A percentile compares a stretch with the other conserved stretches of the same genome.
Conservation (phyloP, 1,284 basidiomycete species). For the Marasmius tenuissimus region DNA sequence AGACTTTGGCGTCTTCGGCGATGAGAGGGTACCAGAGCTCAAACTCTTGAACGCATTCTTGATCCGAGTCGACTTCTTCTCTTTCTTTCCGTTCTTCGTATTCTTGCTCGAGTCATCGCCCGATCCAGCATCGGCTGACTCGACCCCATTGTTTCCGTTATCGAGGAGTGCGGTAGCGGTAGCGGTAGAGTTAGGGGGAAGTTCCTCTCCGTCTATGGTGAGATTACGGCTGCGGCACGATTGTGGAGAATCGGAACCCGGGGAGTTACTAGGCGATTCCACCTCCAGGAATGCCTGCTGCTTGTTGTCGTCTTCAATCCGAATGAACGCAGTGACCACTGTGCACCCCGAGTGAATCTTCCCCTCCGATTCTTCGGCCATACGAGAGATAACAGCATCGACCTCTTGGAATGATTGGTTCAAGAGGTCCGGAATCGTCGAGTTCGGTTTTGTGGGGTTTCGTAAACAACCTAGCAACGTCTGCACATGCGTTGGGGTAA, state of each 20-base stretch:
- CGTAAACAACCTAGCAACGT: slow-evolving; percentile 55
- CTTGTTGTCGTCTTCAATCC: slow-evolving; percentile 83
- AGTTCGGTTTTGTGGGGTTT: slow-evolving; percentile 36
- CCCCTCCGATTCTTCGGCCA: slow-evolving; percentile 82
- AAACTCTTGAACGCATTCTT: slow-evolving; percentile 58
- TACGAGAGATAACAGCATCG: slow-evolving; percentile 77
- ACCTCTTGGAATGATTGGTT: slow-evolving; percentile 94
- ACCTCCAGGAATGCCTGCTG: slow-evolving; percentile 59
- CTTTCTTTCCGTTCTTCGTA: slow-evolving; percentile 36
- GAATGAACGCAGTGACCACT: slow-evolving; percentile 94
- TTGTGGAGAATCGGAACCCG: slow-evolving; percentile 28
- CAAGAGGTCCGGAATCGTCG: slow-evolving; percentile 83
- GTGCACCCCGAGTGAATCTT: slow-evolving; percentile 97
- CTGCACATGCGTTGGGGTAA: slow-evolving; percentile 30
- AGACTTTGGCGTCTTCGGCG: slow-evolving; percentile 34
- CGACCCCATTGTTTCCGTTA: slow-evolving; percentile 18
- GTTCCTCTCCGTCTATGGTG: slow-evolving; percentile 30
- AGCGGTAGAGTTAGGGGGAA: slow-evolving; percentile 30
- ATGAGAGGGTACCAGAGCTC: slow-evolving; percentile 39
- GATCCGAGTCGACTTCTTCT: slow-evolving; percentile 49
- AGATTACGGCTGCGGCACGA: slow-evolving; percentile 28
- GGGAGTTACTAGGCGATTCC: slow-evolving; percentile 24
- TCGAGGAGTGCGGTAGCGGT: not conserved
- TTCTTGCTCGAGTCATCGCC: slow-evolving; percentile 16
- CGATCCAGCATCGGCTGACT: slow-evolving; percentile 20